A percentile compares a stretch with the other conserved stretches of the same genome.
Evolutionary conservation across 2,329 filamentous ascomycete genomes (phyloP).

Genomic region (Bipolaris cookei): DNA sequence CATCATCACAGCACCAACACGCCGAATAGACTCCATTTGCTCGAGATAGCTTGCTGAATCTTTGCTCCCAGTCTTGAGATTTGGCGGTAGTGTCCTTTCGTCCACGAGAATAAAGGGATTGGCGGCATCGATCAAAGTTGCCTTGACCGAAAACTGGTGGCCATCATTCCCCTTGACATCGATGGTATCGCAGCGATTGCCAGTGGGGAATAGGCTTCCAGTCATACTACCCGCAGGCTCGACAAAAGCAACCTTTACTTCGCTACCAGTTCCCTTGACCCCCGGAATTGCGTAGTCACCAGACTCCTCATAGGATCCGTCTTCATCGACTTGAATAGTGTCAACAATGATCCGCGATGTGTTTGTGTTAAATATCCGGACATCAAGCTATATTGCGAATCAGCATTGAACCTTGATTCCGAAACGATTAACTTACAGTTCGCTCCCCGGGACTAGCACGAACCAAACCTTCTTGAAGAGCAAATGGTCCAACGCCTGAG

Average conservation of each 20-base stretch:
- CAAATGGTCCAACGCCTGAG: constrained; percentile 69
- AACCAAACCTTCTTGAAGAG: constrained; percentile 61
- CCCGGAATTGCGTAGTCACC: constrained; percentile 69
- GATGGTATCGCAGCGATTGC: constrained; percentile 59
- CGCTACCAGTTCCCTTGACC: constrained; percentile 63
- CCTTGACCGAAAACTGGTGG: constrained; percentile 49
- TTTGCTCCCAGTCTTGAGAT: constrained; percentile 51
- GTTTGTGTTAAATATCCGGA: constrained; percentile 73
- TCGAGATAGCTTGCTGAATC: constrained; percentile 55
- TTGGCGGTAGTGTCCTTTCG: constrained; percentile 59
- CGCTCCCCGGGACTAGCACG: constrained; percentile 34
- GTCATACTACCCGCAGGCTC: constrained; percentile 69
- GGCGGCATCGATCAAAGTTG: constrained; percentile 66
- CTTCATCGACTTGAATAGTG: constrained; percentile 59
- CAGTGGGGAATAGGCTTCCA: constrained; percentile 65
- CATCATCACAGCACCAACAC: constrained; percentile 64
- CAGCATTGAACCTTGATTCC: not conserved
- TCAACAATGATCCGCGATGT: constrained; percentile 65
- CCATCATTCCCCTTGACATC: constrained; percentile 23
- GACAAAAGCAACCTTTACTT: constrained; percentile 65
- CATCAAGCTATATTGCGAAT: constrained; percentile 26
- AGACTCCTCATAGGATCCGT: constrained; percentile 47
- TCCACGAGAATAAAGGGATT: constrained; percentile 69
- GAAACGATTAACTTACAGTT: constrained; percentile 15
- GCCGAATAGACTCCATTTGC: constrained; percentile 63